phyloP scores from a whole-genome alignment of 2,329 filamentous ascomycete species.

The Nannizzia gypsea region DNA sequence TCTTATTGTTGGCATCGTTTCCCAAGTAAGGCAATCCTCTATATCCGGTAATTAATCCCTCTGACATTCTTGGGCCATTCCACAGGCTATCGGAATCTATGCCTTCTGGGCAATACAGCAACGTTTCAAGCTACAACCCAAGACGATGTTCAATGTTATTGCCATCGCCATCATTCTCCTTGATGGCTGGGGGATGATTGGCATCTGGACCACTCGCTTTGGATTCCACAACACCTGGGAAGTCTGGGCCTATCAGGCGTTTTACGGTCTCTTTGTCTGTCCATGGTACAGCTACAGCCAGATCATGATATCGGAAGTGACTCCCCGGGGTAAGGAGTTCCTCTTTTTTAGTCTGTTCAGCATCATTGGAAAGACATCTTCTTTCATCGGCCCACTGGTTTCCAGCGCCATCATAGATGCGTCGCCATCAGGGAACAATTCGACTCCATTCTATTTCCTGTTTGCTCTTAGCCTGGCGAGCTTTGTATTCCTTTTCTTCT shows the following conservation, averaged over 20 bases:
- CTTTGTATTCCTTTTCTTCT: constrained; percentile 41
- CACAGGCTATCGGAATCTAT: constrained; percentile 44
- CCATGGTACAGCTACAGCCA: constrained; percentile 61
- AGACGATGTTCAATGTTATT: constrained; percentile 57
- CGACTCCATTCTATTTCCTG: constrained; percentile 52
- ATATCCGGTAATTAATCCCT: neutral
- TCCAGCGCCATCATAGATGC: constrained; percentile 57
- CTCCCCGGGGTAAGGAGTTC: constrained; percentile 56
- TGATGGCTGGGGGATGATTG: constrained; percentile 47
- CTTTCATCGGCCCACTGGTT: constrained; percentile 58
- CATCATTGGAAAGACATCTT: constrained; percentile 56
- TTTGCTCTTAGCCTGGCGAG: constrained; percentile 48
- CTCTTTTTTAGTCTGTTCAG: constrained; percentile 59
- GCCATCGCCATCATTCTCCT: constrained; percentile 51
- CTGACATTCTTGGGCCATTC: neutral
- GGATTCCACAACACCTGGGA: constrained; percentile 46
- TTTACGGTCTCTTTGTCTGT: constrained; percentile 55
- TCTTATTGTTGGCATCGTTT: constrained; percentile 52
- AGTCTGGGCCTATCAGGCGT: constrained; percentile 42
- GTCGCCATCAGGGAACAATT: constrained; percentile 43
- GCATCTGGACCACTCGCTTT: constrained; percentile 44
- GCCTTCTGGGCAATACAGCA: constrained; percentile 51
- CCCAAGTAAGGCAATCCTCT: constrained; percentile 37
- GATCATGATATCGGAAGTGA: constrained; percentile 60
- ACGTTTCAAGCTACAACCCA: constrained; percentile 47